A percentile compares a stretch with the other conserved stretches of the same genome.
Conservation (phyloP, 371 early-diverging fungal species). For the Actinomortierella ambigua region DNA sequence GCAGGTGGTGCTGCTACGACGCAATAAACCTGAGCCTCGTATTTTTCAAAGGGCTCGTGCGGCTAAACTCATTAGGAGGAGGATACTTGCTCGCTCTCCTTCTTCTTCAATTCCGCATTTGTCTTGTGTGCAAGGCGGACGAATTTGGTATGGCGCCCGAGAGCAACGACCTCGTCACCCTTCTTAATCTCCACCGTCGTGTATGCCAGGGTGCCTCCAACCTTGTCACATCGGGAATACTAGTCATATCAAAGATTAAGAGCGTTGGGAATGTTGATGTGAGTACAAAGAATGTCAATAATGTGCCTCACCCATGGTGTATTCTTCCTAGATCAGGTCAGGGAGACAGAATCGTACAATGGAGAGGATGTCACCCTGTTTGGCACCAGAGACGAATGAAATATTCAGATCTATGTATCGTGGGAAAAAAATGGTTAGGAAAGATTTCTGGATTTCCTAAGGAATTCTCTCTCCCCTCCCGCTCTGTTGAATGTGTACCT, state of each 20-base stretch:
- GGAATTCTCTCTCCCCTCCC: conserved; percentile 48
- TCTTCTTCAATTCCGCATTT: conserved; percentile 18
- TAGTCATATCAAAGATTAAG: conserved; percentile 14
- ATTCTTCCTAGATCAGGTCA: no score
- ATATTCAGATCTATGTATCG: conserved; percentile 52
- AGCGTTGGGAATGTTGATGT: no score
- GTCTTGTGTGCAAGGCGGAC: conserved; percentile 42
- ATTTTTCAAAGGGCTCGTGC: no score
- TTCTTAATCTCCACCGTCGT: conserved; percentile 58
- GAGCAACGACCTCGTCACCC: conserved; percentile 55
- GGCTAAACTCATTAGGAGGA: no score
- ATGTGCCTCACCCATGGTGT: no score
- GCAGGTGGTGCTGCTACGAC: no score
- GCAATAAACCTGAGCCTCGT: no score
- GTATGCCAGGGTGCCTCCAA: conserved; percentile 68
- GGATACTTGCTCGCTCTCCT: neutral
- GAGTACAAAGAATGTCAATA: no score
- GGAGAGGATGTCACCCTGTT: conserved; percentile 54
- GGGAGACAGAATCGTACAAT: conserved; percentile 38
- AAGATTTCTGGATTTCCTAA: no score
- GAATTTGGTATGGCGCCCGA: conserved; percentile 70
- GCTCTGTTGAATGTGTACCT: conserved; percentile 55
- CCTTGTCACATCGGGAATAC: conserved; percentile 62
- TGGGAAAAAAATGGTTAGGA: neutral
- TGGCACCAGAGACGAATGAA: conserved; percentile 61